A percentile compares a stretch with the other conserved stretches of the same genome.
Evolutionary conservation across 176 grass and related monocot genomes (phyloP).

Genomic region (Oryza longistaminata): DNA sequence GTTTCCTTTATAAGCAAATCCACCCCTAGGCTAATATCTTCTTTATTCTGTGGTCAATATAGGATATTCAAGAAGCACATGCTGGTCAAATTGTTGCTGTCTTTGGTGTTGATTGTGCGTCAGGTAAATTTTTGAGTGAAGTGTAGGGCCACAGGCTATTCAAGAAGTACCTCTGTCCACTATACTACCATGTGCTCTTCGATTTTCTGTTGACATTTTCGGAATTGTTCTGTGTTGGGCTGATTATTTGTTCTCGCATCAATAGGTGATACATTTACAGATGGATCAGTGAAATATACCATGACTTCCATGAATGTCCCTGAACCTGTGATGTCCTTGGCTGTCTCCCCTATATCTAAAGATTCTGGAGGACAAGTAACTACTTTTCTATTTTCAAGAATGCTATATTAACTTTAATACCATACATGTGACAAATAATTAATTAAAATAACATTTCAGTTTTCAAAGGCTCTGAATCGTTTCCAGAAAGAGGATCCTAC

Average conservation of each 20-base stretch:
- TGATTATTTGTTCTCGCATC: conserved; percentile 30
- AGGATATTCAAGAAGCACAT: conserved; percentile 99
- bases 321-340: conserved; percentile 99
- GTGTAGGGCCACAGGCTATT: background rate
- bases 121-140: conserved; percentile 47
- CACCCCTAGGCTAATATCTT: conserved; percentile 16
- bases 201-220: background rate
- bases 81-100: conserved; percentile 98
- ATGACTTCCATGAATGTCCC: conserved; percentile 99
- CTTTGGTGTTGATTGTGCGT: conserved; percentile 96
- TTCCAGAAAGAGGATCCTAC: conserved; percentile 98
- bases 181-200: background rate
- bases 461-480: conserved; percentile 97
- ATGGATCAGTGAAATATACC: conserved; percentile 92
- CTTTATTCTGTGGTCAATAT: conserved; percentile 27
- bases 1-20: background rate
- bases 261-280: conserved; percentile 96
- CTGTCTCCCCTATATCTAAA: conserved; percentile 93
- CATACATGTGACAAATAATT: conserved; percentile 30
- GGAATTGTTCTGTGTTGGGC: conserved; percentile 12
- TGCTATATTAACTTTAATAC: conserved; percentile 26
- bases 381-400: conserved; percentile 12
- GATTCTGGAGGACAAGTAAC: conserved; percentile 99
- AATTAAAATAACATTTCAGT: conserved; percentile 52
- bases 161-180: conserved; percentile 20